Base-by-base conservation (phyloP, 1,139 yeast species). In the Zhuliangozyma blackwelliae region DNA sequence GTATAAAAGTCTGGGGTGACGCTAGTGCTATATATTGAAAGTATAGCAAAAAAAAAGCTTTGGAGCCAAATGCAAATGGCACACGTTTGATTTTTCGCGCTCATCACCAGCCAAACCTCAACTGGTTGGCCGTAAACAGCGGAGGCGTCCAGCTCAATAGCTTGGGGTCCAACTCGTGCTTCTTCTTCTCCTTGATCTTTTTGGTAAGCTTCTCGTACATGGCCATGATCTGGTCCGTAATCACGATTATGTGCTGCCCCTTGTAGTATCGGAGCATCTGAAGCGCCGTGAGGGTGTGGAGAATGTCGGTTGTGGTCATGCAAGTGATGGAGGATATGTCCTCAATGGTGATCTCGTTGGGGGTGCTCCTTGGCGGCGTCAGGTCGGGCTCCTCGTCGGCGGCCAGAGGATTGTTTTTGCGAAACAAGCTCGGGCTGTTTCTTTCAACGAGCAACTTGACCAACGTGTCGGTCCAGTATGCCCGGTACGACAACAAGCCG, bases 241-340 rank as follows among this genome's bases (percentile, higher is more conserved):
- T 62, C 43, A 90, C 94, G 30, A 92, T 86, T 29, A 92, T 89
- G 61, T 92, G 97, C 60, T 92, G 97, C 11, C 97, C 98, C 56
- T 89, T 89, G 62, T 89, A 90, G 57, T 92, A 92, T 51, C 92
- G 75, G 48, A 94, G 69, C 71, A 94, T 88, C 55, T 87, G 92
- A 52, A 89, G 69, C 1, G 96, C 88, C 46, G 94, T 94, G 37
- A 95, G 73, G 0, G 98, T 94, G 56, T 92, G 97, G 36, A 92
- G 64, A 36, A 94, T 88, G 61, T 92, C 98, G 1, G 96, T 86
- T 1, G 97, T 90, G 4, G 98, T 92, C 96, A 92, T 92, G 20
- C 97, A 78, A 0, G 97, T 88, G 33, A 80, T 64, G 9, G 82
- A 66, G 20, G 97, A 85, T 19, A 92, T 83, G 50, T 92, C 98